Evolutionary conservation across 2,329 filamentous ascomycete genomes (phyloP).

Genomic region (Arthroderma uncinatum): DNA sequence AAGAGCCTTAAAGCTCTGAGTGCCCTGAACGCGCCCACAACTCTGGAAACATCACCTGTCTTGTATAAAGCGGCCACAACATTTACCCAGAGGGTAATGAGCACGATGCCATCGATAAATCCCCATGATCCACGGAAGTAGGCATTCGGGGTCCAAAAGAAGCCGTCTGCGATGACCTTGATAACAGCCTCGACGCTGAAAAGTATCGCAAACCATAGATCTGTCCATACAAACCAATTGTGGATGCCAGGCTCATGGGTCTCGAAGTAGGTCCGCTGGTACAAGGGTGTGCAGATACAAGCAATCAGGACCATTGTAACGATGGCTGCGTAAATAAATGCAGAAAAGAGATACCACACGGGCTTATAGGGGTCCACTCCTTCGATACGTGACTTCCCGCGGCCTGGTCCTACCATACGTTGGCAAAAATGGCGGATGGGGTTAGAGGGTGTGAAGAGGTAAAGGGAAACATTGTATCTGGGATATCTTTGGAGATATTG

Average conservation of each 20-base stretch:
- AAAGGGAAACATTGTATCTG: slow-evolving; percentile 84
- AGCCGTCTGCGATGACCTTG: slow-evolving; percentile 89
- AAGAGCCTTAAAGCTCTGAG: slow-evolving; percentile 79
- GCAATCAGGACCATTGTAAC: slow-evolving; percentile 96
- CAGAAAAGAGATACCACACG: slow-evolving; percentile 86
- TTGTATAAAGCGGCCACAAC: slow-evolving; percentile 71
- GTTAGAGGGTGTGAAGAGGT: slow-evolving; percentile 70
- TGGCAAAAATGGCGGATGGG: slow-evolving; percentile 74
- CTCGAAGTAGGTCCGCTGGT: slow-evolving; percentile 76
- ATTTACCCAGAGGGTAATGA: slow-evolving; percentile 92
- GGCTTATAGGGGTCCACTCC: slow-evolving; percentile 80
- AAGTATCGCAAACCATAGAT: slow-evolving; percentile 75
- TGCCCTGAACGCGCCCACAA: slow-evolving; percentile 94
- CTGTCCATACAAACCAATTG: slow-evolving; percentile 94
- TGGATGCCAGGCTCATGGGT: slow-evolving; percentile 47
- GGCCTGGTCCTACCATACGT: slow-evolving; percentile 77
- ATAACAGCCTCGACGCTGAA: slow-evolving; percentile 80
- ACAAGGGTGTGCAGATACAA: slow-evolving; percentile 86
- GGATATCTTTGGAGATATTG: slow-evolving; percentile 82
- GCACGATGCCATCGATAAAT: slow-evolving; percentile 81
- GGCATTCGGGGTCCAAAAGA: slow-evolving; percentile 94
- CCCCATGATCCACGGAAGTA: slow-evolving; percentile 97
- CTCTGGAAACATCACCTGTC: slow-evolving; percentile 74
- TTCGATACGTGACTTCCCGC: slow-evolving; percentile 76
- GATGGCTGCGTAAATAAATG: slow-evolving; percentile 85